These are phyloP conservation scores for Populus ilicifolia DNA, from an alignment of 345 rosid genomes.

Conservation along the genomic window DNA sequence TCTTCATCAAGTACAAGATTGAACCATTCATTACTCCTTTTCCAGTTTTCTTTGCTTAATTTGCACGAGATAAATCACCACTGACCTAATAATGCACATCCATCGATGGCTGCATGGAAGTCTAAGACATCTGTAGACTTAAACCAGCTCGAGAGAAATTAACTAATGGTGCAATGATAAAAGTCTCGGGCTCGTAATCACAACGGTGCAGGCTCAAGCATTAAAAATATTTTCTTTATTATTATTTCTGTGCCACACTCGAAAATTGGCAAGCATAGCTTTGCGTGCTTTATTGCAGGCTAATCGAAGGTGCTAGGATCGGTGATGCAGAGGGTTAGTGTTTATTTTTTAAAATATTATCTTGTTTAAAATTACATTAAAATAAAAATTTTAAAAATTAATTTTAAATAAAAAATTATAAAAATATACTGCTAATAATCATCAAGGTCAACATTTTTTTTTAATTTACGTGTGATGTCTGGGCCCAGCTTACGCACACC, in stretches of 20 bases:
- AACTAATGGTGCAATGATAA: background rate
- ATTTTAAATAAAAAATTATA: too few species aligned
- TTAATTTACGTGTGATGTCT: too few species aligned
- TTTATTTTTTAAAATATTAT: too few species aligned
- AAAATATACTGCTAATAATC: background rate
- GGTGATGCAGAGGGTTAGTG: too few species aligned
- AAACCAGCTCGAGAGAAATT: background rate
- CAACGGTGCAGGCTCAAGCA: background rate
- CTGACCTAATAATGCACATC: background rate
- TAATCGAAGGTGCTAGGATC: too few species aligned
- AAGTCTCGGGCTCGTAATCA: background rate
- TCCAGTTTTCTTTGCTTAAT: background rate
- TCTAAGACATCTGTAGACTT: background rate
- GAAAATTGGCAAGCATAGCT: background rate
- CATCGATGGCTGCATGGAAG: background rate
- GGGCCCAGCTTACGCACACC: too few species aligned
- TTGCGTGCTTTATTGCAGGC: background rate
- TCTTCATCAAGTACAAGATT: background rate
- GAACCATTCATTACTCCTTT: background rate
- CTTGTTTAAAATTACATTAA: too few species aligned
- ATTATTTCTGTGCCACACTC: background rate
- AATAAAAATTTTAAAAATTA: too few species aligned
- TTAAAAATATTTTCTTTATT: background rate
- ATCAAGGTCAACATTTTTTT: background rate
- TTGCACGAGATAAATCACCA: background rate